Conservation (phyloP, 495 filamentous ascomycete species). For the Thozetella sp. region DNA sequence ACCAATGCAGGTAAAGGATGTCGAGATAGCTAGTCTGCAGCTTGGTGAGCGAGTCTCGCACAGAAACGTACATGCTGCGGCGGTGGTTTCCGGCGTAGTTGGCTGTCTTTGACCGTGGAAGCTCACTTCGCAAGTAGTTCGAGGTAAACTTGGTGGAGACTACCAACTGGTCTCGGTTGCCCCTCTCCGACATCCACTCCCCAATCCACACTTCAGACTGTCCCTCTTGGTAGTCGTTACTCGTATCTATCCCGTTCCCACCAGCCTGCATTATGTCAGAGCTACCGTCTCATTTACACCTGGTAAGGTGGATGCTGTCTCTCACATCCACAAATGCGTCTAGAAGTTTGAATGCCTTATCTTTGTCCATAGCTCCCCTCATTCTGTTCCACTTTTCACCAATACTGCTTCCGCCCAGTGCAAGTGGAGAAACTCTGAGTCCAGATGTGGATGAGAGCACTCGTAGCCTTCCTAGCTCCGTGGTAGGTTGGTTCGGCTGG, state of each 20-base stretch:
- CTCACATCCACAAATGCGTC: conserved; percentile 13
- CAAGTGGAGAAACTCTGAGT: conserved; percentile 60
- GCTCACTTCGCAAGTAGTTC: conserved; percentile 31
- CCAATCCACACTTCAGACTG: conserved; percentile 67
- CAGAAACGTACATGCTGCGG: conserved; percentile 47
- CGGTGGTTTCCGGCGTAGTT: conserved; percentile 27
- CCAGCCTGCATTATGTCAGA: conserved; percentile 38
- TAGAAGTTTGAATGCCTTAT: conserved; percentile 11
- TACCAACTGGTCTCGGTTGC: conserved; percentile 61
- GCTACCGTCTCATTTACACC: too few relatives aligned
- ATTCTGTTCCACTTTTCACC: conserved; percentile 38
- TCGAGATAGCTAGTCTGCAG: conserved; percentile 71
- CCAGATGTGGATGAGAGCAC: conserved; percentile 59
- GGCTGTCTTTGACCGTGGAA: conserved; percentile 49
- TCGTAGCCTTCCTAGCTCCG: conserved; percentile 56
- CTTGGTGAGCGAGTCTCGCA: conserved; percentile 59
- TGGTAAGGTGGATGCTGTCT: not conserved
- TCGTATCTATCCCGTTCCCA: conserved; percentile 75
- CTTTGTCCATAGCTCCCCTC: conserved; percentile 11
- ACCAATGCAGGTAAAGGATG: conserved; percentile 64
- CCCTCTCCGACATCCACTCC: conserved; percentile 53
- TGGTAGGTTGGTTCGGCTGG: conserved; percentile 36
- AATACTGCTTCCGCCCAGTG: conserved; percentile 64
- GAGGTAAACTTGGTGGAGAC: conserved; percentile 60
- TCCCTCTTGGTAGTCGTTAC: conserved; percentile 65